A percentile compares a stretch with the other conserved stretches of the same genome.
Conservation (phyloP, 2,329 filamentous ascomycete species). For the Aspergillus ustus region DNA sequence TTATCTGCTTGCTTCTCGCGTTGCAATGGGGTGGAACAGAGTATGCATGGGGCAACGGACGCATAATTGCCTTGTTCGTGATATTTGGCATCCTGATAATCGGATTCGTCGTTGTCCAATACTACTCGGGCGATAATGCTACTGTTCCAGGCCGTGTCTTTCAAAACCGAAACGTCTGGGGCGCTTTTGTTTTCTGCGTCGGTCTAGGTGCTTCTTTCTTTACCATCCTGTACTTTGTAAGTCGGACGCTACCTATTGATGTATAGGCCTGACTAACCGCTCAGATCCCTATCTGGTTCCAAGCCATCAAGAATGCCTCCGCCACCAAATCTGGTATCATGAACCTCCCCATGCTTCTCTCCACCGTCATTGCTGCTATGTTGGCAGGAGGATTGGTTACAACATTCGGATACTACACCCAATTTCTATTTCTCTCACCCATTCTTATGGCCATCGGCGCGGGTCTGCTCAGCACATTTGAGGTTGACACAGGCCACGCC, state of each 20-base stretch:
- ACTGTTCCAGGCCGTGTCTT: conserved; percentile 57
- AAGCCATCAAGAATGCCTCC: conserved; percentile 49
- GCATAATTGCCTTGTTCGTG: conserved; percentile 30
- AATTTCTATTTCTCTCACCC: conserved; percentile 39
- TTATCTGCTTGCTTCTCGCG: conserved; percentile 14
- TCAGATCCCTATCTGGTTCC: conserved; percentile 52
- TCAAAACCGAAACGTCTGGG: not conserved
- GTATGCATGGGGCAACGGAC: conserved; percentile 26
- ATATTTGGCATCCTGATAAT: conserved; percentile 33
- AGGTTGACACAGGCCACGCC: conserved; percentile 32
- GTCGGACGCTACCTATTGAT: not conserved
- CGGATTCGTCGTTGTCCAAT: conserved; percentile 52
- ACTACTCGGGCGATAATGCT: conserved; percentile 54
- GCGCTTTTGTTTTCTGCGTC: conserved; percentile 32
- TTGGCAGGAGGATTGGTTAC: conserved; percentile 30
- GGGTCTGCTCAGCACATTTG: conserved; percentile 40
- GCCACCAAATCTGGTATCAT: conserved; percentile 53
- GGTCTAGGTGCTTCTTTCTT: not conserved
- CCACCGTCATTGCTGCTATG: conserved; percentile 41
- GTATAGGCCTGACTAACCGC: not conserved
- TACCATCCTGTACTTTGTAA: conserved; percentile 1
- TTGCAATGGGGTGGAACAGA: conserved; percentile 12
- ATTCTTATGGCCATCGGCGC: conserved; percentile 39
- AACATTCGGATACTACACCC: conserved; percentile 37
- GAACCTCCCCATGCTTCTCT: conserved; percentile 45